These are phyloP conservation scores for Candida manassasensis DNA, from an alignment of 805 yeast species.

Conservation along the genomic window DNA sequence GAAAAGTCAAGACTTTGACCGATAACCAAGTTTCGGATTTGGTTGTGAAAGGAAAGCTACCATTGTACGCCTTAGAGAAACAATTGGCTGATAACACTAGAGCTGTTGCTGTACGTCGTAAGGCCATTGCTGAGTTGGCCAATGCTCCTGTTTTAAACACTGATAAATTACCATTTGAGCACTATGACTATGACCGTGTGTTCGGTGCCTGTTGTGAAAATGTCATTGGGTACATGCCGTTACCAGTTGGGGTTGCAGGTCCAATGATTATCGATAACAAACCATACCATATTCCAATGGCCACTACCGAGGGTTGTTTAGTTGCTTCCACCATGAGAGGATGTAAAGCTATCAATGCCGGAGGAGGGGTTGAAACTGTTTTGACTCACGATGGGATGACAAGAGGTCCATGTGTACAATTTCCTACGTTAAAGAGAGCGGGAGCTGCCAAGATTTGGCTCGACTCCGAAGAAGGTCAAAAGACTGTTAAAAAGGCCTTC, in stretches of 20 bases:
- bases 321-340: slow-evolving; percentile 99
- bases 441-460: slow-evolving; percentile 95
- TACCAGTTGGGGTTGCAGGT: slow-evolving; percentile 98
- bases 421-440: slow-evolving; percentile 77
- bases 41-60: slow-evolving; percentile 72
- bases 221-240: slow-evolving; percentile 93
- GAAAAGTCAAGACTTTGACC: slow-evolving; percentile 58
- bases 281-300: slow-evolving; percentile 93
- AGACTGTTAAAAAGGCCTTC: slow-evolving; percentile 76
- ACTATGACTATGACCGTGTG: slow-evolving; percentile 91
- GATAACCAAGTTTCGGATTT: slow-evolving; percentile 73
- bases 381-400: slow-evolving; percentile 98
- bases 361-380: slow-evolving; percentile 93
- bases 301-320: slow-evolving; percentile 97
- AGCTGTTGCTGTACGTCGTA: slow-evolving; percentile 91
- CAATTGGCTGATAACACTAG: slow-evolving; percentile 83
- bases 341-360: slow-evolving; percentile 94
- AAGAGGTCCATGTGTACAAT: slow-evolving; percentile 96
- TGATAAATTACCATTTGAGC: slow-evolving; percentile 67
- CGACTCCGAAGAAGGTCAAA: slow-evolving; percentile 92
- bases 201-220: slow-evolving; percentile 99
- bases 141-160: slow-evolving; percentile 75
- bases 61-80: slow-evolving; percentile 91
- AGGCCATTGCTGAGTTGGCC: slow-evolving; percentile 80
- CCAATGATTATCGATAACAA: slow-evolving; percentile 88